Conservation (phyloP, 495 filamentous ascomycete genomes). For the Parachaetomium inaequale region DNA sequence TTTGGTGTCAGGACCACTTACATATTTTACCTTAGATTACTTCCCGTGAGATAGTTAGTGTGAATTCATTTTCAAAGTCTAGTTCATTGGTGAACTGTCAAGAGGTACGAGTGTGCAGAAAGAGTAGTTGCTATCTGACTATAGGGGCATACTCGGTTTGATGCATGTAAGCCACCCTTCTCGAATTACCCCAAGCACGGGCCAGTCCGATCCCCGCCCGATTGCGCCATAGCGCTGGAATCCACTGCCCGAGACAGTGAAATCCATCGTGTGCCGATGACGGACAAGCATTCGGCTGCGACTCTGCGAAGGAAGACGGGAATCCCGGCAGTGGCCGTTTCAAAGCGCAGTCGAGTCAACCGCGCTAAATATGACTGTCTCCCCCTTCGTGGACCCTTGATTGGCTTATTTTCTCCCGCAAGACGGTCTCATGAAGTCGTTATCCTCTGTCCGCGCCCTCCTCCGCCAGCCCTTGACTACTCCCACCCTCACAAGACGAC, state of each 20-base stretch:
- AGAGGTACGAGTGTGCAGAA: too few relatives aligned
- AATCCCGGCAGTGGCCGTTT: conserved; percentile 4
- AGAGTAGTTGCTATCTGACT: not conserved
- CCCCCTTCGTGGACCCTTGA: not conserved
- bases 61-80: too few relatives aligned
- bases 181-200: conserved; percentile 5
- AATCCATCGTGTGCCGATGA: conserved; percentile 15
- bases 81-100: too few relatives aligned
- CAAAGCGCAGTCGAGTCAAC: conserved; percentile 6
- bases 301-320: not conserved
- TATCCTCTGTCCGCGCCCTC: not conserved
- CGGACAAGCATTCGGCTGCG: conserved; percentile 11
- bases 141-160: not conserved
- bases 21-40: too few relatives aligned
- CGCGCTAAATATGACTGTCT: conserved; percentile 3
- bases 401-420: not conserved
- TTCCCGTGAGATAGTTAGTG: too few relatives aligned
- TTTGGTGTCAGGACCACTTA: too few relatives aligned
- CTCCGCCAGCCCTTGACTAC: conserved; percentile 12
- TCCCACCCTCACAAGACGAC: conserved; percentile 7
- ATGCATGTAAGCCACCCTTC: conserved; percentile 7
- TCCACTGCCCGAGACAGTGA: not conserved
- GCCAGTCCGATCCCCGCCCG: not conserved
- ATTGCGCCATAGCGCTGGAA: conserved; percentile 14
- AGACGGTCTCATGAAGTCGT: conserved; percentile 12